Evolutionary conservation across 305 asterid species (phyloP), one percentile per base, ranked within the genome.

Genomic region (Lippia alba): DNA sequence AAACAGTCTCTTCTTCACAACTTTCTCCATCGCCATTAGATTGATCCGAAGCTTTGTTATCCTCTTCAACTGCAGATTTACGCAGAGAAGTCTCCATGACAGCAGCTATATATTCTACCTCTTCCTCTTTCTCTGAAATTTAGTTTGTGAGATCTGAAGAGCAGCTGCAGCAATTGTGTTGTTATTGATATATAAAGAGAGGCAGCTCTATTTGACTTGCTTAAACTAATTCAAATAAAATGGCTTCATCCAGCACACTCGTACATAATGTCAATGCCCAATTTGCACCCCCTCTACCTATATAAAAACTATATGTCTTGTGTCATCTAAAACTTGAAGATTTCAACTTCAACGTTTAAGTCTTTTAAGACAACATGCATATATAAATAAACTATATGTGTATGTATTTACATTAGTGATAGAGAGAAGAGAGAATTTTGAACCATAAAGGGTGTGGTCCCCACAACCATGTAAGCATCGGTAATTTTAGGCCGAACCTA

Each of bases 271-370:
- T 85, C 98, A 92, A 87, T 83, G 87, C 64, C 81, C 83, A 73
- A 76, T 39, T 86, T 74, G 82, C 72, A 67, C 63, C 33, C 60
- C 51, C 69, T 32, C 19, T 30, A 70, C 63, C 55, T 17, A 8
- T 48, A 40, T 67, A 55, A 10, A 56, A 12, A 60, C 49, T 36
- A 36, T 48, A 16, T n/a, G n/a, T 66, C 69, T 72, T 68, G 75
- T 73, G 79, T 76, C 83, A 51, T 61, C 53, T 65, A 71, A 78
- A 74, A 87, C 83, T 78, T 17, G 86, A 82, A 85, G 86, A 85
- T 82, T 78, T 82, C 87, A 85, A 85, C 86, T 83, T 85, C 90
- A 85, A 82, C 90, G 87, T 79, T 85, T 74, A 76, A 82, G 86
- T 85, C 90, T 82, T 82, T 24, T 82, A 39, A 78, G 84, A 59